phyloP scores from a whole-genome alignment of 441 rosid species.

The Pelargonium australe region DNA sequence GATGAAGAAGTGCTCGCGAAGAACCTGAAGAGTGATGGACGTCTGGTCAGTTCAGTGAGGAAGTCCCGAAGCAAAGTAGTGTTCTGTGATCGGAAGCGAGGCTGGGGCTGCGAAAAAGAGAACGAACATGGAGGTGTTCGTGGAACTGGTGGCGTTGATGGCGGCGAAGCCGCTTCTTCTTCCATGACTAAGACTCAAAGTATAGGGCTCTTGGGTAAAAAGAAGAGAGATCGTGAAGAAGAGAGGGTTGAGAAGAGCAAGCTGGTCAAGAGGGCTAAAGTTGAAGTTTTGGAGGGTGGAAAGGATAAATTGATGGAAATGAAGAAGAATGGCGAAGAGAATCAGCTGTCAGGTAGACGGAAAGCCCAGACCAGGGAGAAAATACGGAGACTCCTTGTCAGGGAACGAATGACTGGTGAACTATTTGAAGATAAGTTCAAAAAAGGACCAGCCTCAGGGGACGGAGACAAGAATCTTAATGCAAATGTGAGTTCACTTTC shows the following conservation, averaged over 20 bases:
- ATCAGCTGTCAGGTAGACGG: not conserved
- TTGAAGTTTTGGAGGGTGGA: not conserved
- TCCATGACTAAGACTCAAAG: not conserved
- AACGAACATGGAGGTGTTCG: not conserved
- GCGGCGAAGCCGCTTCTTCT: not conserved
- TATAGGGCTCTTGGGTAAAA: not conserved
- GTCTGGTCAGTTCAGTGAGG: not conserved
- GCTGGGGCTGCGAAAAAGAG: not conserved
- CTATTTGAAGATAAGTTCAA: not conserved
- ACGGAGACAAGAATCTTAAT: not conserved
- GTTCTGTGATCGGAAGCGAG: not conserved
- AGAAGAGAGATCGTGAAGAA: slow-evolving; percentile 5
- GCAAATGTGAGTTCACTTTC: slow-evolving; percentile 1
- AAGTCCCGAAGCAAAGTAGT: slow-evolving; percentile 3
- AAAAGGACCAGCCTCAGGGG: not conserved
- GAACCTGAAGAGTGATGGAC: not conserved
- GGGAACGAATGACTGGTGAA: not conserved
- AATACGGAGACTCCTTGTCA: not conserved
- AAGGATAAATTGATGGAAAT: not conserved
- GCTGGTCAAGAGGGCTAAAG: not conserved
- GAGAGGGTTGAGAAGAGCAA: not conserved
- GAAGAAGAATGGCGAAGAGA: not conserved
- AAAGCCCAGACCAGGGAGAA: not conserved
- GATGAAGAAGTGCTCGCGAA: not conserved
- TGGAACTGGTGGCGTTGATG: not conserved